Evolutionary conservation across 106 monocot genomes (phyloP), one percentile per base, ranked within the genome.

Genomic region (Chionographis japonica): DNA sequence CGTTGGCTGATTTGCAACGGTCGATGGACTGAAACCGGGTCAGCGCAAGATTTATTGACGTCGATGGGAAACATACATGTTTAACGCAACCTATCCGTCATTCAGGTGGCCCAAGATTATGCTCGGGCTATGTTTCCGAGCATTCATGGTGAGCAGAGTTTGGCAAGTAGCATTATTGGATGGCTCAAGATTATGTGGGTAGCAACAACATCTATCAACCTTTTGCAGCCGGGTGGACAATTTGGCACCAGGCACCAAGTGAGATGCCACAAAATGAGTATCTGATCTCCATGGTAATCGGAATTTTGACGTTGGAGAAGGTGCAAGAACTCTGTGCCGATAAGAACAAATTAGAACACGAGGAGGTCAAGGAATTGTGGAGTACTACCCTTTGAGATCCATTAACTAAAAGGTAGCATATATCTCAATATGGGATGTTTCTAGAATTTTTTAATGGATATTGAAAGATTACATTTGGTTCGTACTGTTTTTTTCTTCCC

Each of bases 121-220:
- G 91, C 55, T 84, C 81, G 18, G 91, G 91, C 58, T 95, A 95
- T 85, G 97, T 98, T 37, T 92, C 90, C 11, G 97, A 98, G 70
- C 89, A 93, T 75, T 98, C 92, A 98, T 74, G 97, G 92, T 51
- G 92, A 98, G 69, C 83, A 85, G 69, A 88, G 88, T 82, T 75
- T 95, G 35, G 86, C 86, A 3, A 72, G 86, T 51, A 88, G 88
- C 2, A 91, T 95, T 52, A 74, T 86, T 67, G 95, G 95, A 54
- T n/a, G n/a, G n/a, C n/a, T n/a, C n/a, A n/a, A n/a, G n/a, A n/a
- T n/a, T n/a, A 89, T 95, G 95, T 91, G 91, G 61, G 91, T 95
- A n/a, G 91, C 88, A n/a, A 91, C 88, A 72, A 95, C 91, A 70
- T 88, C 91, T 62, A 86, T 95, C 1, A 91, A 91, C 43, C 91